Conservation (phyloP, 345 rosid genomes). For the Atalantia buxifolia region DNA sequence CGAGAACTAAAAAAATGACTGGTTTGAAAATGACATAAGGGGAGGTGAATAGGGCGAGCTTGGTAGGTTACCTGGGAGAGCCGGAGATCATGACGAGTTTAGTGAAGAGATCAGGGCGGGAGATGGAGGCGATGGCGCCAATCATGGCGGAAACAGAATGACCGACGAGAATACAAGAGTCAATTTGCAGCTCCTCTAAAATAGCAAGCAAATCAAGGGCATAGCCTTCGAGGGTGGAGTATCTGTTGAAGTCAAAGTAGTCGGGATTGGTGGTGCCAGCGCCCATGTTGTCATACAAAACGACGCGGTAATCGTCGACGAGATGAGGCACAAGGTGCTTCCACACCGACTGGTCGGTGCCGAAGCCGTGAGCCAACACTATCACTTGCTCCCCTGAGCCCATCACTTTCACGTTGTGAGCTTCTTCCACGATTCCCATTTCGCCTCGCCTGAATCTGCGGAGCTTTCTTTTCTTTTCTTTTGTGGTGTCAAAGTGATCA, state of each 20-base stretch:
- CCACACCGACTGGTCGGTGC: slow-evolving; percentile 95
- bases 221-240: slow-evolving; percentile 72
- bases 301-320: slow-evolving; percentile 55
- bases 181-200: slow-evolving; percentile 56
- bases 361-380: slow-evolving; percentile 83
- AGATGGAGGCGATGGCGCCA: slow-evolving; percentile 76
- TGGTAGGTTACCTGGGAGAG: slow-evolving; percentile 63
- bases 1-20: background rate
- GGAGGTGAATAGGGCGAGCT: background rate
- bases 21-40: background rate
- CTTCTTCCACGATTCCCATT: slow-evolving; percentile 82
- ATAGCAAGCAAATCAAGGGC: slow-evolving; percentile 78
- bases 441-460: background rate
- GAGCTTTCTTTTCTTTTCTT: background rate
- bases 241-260: slow-evolving; percentile 74
- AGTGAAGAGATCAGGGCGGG: slow-evolving; percentile 76
- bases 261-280: slow-evolving; percentile 94
- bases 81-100: slow-evolving; percentile 67
- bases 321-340: slow-evolving; percentile 88
- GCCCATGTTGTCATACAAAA: slow-evolving; percentile 85
- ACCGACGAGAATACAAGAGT: slow-evolving; percentile 65
- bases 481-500: background rate
- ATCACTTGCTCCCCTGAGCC: slow-evolving; percentile 60
- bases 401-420: slow-evolving; percentile 72
- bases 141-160: slow-evolving; percentile 90